These are phyloP conservation scores for Nakaseomyces uthaithaninus DNA, from an alignment of 1,139 yeast genomes.

Conservation along the genomic window DNA sequence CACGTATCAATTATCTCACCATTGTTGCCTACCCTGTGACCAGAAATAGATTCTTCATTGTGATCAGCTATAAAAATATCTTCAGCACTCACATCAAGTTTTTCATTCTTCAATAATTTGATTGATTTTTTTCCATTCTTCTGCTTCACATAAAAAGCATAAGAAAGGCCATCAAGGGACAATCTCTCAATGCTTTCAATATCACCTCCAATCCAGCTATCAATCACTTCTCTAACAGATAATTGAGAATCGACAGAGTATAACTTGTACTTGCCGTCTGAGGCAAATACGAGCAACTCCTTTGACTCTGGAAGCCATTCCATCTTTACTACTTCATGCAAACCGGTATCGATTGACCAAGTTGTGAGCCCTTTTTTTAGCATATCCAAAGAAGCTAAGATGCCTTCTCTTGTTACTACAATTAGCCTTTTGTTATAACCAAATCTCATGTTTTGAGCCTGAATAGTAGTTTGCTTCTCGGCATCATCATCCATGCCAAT, in stretches of 20 bases:
- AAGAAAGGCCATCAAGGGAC: not conserved
- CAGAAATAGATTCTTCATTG: conserved; percentile 21
- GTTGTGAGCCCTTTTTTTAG: conserved; percentile 34
- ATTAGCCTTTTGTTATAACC: conserved; percentile 45
- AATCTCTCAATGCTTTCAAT: conserved; percentile 9
- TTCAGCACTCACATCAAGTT: not conserved
- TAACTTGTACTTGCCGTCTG: conserved; percentile 22
- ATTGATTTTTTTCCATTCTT: conserved; percentile 7
- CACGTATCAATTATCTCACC: conserved; percentile 30
- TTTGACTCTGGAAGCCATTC: conserved; percentile 16
- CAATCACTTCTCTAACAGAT: not conserved
- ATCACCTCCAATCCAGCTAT: not conserved
- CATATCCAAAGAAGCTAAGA: conserved; percentile 38
- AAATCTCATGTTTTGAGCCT: conserved; percentile 31
- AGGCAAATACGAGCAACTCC: conserved; percentile 24
- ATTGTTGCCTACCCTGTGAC: conserved; percentile 20
- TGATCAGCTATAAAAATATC: conserved; percentile 23
- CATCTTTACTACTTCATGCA: conserved; percentile 19
- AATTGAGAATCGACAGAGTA: conserved; percentile 8
- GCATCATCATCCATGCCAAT: conserved; percentile 18
- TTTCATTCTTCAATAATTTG: conserved; percentile 3
- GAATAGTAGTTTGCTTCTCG: conserved; percentile 15
- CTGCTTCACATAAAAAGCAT: conserved; percentile 7
- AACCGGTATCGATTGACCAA: conserved; percentile 37
- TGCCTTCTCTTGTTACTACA: conserved; percentile 38